Evolutionary conservation across 2,329 filamentous ascomycete genomes (phyloP).

Genomic region (Cladosporium halotolerans): DNA sequence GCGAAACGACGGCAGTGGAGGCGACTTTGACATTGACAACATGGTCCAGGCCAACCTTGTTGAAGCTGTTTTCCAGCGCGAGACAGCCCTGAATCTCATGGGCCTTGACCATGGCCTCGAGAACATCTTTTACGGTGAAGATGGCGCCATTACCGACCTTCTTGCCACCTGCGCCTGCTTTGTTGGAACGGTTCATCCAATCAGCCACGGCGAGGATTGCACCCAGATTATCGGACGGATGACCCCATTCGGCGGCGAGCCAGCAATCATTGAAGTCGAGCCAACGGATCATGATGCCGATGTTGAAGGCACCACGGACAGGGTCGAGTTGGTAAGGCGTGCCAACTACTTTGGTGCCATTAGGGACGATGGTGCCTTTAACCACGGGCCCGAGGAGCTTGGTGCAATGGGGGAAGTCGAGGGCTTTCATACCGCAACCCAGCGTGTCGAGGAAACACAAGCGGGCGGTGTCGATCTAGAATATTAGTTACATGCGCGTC

Average conservation of each 20-base stretch:
- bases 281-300: constrained; percentile 97
- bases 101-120: constrained; percentile 93
- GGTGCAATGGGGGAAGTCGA: constrained; percentile 91
- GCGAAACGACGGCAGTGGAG: constrained; percentile 85
- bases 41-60: constrained; percentile 97
- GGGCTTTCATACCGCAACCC: constrained; percentile 89
- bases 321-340: constrained; percentile 93
- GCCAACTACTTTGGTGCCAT: constrained; percentile 84
- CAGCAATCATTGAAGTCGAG: constrained; percentile 99
- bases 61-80: constrained; percentile 95
- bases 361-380: constrained; percentile 81
- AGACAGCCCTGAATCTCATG: constrained; percentile 98
- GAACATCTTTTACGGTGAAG: constrained; percentile 80
- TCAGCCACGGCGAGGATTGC: constrained; percentile 95
- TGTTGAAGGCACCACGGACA: constrained; percentile 95
- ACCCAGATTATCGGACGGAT: constrained; percentile 95
- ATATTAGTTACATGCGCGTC: constrained; percentile 1
- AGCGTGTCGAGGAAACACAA: constrained; percentile 96
- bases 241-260: constrained; percentile 97
- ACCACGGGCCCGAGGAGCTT: constrained; percentile 92
- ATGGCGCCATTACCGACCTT: constrained; percentile 66
- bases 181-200: constrained; percentile 93
- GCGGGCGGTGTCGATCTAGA: constrained; percentile 85
- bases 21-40: constrained; percentile 98
- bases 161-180: constrained; percentile 66